These are phyloP conservation scores for Akebia trifoliata DNA, from an alignment of 164 flowering plant species.

Conservation along the genomic window DNA sequence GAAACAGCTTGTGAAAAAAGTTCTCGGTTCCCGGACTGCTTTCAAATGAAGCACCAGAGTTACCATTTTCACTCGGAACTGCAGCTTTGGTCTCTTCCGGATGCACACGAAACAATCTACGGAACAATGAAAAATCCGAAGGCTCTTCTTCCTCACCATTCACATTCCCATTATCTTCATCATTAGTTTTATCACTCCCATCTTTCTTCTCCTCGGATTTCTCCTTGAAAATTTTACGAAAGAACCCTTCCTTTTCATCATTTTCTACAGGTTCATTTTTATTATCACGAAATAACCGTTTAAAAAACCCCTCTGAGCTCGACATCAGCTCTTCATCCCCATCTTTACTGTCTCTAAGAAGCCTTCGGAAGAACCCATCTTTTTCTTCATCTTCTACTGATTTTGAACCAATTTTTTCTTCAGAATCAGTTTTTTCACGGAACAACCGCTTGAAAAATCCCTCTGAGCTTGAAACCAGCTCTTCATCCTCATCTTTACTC, in stretches of 20 bases:
- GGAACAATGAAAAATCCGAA: conserved; percentile 76
- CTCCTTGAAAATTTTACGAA: conserved; percentile 73
- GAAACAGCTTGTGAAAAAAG: conserved; percentile 85
- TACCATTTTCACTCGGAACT: conserved; percentile 39
- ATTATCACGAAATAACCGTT: conserved; percentile 79
- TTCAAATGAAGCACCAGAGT: conserved; percentile 41
- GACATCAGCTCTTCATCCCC: conserved; percentile 62
- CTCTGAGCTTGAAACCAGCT: conserved; percentile 60
- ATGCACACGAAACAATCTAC: conserved; percentile 82
- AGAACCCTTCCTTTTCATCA: conserved; percentile 90
- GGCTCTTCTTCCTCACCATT: conserved; percentile 72
- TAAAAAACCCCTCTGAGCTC: conserved; percentile 83
- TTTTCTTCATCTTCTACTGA: conserved; percentile 72
- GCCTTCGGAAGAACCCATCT: conserved; percentile 73
- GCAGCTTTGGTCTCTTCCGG: conserved; percentile 64
- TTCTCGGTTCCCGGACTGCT: conserved; percentile 96
- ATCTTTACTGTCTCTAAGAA: conserved; percentile 40
- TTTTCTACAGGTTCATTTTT: conserved; percentile 70
- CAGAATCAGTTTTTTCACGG: conserved; percentile 65
- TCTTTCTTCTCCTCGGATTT: conserved; percentile 84
- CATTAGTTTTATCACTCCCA: conserved; percentile 41
- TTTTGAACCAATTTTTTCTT: conserved; percentile 32
- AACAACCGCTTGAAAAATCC: conserved; percentile 83
- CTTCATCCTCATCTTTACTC: conserved; percentile 61
- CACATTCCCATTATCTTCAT: conserved; percentile 40